Evolutionary conservation across 2,329 filamentous ascomycete species (phyloP), one percentile per base, ranked within the genome.

Genomic region (Annulohypoxylon truncatum): DNA sequence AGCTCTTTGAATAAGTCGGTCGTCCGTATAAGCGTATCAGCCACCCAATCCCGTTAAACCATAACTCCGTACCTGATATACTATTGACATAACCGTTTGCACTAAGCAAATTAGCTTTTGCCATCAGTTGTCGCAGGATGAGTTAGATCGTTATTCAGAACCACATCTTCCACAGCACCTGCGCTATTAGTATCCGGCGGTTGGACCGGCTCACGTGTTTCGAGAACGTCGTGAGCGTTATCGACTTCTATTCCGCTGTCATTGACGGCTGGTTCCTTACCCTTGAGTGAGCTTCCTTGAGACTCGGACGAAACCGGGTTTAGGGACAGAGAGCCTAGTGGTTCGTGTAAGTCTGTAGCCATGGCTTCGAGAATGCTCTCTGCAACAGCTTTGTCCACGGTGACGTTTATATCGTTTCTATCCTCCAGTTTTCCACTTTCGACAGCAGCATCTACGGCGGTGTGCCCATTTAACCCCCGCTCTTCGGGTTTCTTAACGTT

Each of bases 341-440:
- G 55, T 29, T 72, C 67, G n/a, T 61, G 69, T 29, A 77, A 67
- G 18, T 71, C 68, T 9, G 73, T 75, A 15, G 71, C 68, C 73
- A 78, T 73, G 28, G 76, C 76, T 60, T 78, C 76, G 31, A 70
- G 69, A 33, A 78, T 73, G 24, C 73, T 76, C 24, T 71, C 73
- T 7, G 73, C 58, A 29, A 76, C 64, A 7, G 70, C 71, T n/a
- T 71, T 71, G 58, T 75, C 65, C 28, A 76, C 72, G 13, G 70
- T 72, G 54, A 74, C 56, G 35, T 52, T 38, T 20, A 57, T 44
- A 24, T 57, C 53, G 20, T 54, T 35, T 3, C 55, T 22, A 12
- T 26, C 24, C n/a, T n/a, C 15, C 35, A 26, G 9, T 8, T n/a
- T 35, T 15, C 24, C 47, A 53, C 33, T 22, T 20, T 15, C 54